phyloP scores from a whole-genome alignment of 202 grass and related monocot species.

The Zoysia matrella region DNA sequence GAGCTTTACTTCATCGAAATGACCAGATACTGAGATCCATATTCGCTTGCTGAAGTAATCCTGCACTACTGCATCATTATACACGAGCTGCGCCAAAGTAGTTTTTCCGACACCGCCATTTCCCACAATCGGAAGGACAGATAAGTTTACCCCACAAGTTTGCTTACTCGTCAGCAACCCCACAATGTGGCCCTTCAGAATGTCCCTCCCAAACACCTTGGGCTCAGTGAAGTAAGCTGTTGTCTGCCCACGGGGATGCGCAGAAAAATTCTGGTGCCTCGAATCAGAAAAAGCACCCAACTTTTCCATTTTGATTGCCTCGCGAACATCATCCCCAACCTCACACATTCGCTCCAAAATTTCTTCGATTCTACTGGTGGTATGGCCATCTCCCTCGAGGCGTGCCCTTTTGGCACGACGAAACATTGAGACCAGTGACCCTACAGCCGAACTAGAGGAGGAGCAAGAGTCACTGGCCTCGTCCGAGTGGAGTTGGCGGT shows the following conservation, averaged over 20 bases:
- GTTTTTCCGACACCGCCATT: constrained; percentile 36
- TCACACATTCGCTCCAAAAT: constrained; percentile 27
- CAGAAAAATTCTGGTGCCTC: background rate
- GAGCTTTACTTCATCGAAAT: constrained; percentile 21
- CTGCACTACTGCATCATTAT: background rate
- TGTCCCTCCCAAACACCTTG: constrained; percentile 31
- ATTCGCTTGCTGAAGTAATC: constrained; percentile 24
- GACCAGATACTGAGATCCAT: constrained; percentile 37
- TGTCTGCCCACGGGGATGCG: background rate
- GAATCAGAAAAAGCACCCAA: background rate
- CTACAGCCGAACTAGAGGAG: background rate
- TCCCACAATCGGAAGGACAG: constrained; percentile 40
- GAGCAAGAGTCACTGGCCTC: background rate
- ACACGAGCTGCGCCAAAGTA: constrained; percentile 22
- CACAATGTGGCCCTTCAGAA: background rate
- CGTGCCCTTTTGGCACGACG: constrained; percentile 6
- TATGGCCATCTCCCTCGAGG: background rate
- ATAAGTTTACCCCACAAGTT: background rate
- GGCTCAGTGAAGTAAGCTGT: constrained; percentile 7
- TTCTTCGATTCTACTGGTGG: background rate
- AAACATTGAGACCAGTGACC: background rate
- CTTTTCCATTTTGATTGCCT: constrained; percentile 30
- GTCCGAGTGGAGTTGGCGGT: background rate
- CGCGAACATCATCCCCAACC: constrained; percentile 3
- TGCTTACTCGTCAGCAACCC: background rate